These are phyloP conservation scores for Calonectria leucothoes DNA, from an alignment of 2,329 filamentous ascomycete species.

Conservation along the genomic window DNA sequence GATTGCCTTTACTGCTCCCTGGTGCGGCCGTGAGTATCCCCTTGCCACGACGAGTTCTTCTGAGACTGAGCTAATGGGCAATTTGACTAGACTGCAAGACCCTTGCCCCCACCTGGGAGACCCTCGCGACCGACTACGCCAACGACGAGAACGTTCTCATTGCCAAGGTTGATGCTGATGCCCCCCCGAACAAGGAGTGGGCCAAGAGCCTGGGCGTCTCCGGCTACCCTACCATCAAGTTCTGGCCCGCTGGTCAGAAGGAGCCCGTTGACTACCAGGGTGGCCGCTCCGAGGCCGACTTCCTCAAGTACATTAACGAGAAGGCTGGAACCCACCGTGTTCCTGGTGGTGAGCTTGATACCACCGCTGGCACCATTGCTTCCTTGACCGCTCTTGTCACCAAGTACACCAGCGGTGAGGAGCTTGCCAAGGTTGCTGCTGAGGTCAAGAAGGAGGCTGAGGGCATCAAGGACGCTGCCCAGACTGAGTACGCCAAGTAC, in stretches of 20 bases:
- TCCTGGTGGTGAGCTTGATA: slow-evolving; percentile 82
- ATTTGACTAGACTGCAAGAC: slow-evolving; percentile 86
- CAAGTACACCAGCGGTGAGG: slow-evolving; percentile 75
- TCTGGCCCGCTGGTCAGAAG: slow-evolving; percentile 87
- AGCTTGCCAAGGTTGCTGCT: slow-evolving; percentile 71
- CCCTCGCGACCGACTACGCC: slow-evolving; percentile 82
- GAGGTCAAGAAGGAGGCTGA: slow-evolving; percentile 80
- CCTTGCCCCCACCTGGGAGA: slow-evolving; percentile 91
- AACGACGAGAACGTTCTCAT: slow-evolving; percentile 84
- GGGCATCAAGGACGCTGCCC: slow-evolving; percentile 69
- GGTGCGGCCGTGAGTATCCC: slow-evolving; percentile 90
- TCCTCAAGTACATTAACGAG: slow-evolving; percentile 86
- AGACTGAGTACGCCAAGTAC: slow-evolving; percentile 89
- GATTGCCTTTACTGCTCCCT: slow-evolving; percentile 97
- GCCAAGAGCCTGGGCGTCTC: slow-evolving; percentile 81
- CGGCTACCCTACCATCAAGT: slow-evolving; percentile 98
- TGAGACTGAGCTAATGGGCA: slow-evolving; percentile 20
- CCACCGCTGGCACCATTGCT: slow-evolving; percentile 83
- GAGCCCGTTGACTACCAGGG: slow-evolving; percentile 78
- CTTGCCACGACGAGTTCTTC: neutral
- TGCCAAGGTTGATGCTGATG: slow-evolving; percentile 96
- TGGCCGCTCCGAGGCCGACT: slow-evolving; percentile 79
- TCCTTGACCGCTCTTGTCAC: slow-evolving; percentile 80
- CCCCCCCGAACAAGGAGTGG: slow-evolving; percentile 83
- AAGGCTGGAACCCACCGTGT: slow-evolving; percentile 89